These are phyloP conservation scores for Podaxis sp. DNA, from an alignment of 768 basidiomycete species.

Conservation along the genomic window DNA sequence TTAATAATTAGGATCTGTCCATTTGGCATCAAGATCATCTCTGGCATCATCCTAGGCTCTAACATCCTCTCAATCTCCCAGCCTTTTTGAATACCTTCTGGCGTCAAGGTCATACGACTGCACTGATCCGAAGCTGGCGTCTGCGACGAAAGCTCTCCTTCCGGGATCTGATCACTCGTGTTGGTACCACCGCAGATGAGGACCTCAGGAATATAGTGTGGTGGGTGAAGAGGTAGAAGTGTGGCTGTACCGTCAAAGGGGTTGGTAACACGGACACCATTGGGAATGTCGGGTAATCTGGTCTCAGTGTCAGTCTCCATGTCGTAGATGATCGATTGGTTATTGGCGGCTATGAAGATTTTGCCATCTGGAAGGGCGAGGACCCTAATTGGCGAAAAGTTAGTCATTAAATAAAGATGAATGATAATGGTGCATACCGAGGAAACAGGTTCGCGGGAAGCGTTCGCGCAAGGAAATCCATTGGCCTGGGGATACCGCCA, in stretches of 20 bases:
- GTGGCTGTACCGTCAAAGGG: constrained; percentile 34
- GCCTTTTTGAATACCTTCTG: constrained; percentile 35
- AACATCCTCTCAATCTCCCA: constrained; percentile 45
- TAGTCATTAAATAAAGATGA: neutral
- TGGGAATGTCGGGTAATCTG: constrained; percentile 37
- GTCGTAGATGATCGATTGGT: constrained; percentile 38
- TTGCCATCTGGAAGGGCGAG: constrained; percentile 36
- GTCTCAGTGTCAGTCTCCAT: constrained; percentile 31
- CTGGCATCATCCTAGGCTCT: constrained; percentile 33
- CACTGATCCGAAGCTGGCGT: constrained; percentile 40
- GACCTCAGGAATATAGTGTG: constrained; percentile 39
- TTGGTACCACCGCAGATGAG: constrained; percentile 44
- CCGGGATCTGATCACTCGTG: constrained; percentile 24
- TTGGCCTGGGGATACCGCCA: constrained; percentile 25
- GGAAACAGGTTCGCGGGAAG: constrained; percentile 25
- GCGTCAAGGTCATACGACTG: constrained; percentile 35
- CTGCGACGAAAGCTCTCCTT: constrained; percentile 31
- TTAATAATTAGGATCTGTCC: constrained; percentile 40
- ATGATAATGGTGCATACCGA: constrained; percentile 15
- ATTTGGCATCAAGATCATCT: constrained; percentile 37
- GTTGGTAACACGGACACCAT: constrained; percentile 38
- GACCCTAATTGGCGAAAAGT: constrained; percentile 14
- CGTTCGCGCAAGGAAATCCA: constrained; percentile 22
- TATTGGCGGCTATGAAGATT: constrained; percentile 37
- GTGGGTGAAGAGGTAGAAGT: constrained; percentile 32